Conservation (phyloP, 108 stramenopile species). For the Chaetoceros muelleri region DNA sequence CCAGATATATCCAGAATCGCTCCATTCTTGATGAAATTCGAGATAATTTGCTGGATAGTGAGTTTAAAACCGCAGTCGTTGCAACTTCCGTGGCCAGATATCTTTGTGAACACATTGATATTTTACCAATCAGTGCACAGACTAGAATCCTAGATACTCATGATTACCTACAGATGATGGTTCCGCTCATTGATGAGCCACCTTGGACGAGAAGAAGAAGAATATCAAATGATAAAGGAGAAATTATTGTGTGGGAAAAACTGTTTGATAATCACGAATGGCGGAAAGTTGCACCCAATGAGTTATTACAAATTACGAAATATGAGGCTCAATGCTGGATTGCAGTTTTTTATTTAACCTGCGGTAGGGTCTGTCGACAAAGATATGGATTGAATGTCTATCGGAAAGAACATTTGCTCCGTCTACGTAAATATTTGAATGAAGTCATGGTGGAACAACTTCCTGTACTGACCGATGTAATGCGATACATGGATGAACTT, state of each 20-base stretch:
- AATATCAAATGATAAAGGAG: neutral
- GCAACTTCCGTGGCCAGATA: constrained; percentile 25
- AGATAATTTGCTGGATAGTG: constrained; percentile 15
- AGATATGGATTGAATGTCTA: constrained; percentile 64
- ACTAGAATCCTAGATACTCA: constrained; percentile 60
- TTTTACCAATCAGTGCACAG: constrained; percentile 12
- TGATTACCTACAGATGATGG: constrained; percentile 56
- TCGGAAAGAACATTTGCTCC: constrained; percentile 55
- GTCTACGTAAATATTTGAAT: constrained; percentile 59
- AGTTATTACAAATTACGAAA: constrained; percentile 57
- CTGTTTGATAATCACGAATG: constrained; percentile 52
- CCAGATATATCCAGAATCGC: constrained; percentile 10
- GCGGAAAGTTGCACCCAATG: constrained; percentile 31
- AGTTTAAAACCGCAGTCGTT: constrained; percentile 22
- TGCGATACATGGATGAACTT: constrained; percentile 75
- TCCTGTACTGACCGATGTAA: constrained; percentile 67
- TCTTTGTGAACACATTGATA: constrained; percentile 16
- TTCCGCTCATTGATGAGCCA: constrained; percentile 73
- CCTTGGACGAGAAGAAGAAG: constrained; percentile 60
- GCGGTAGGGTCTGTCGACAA: constrained; percentile 39
- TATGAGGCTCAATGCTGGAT: constrained; percentile 78
- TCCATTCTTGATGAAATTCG: constrained; percentile 20
- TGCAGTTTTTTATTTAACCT: constrained; percentile 55
- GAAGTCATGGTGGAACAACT: constrained; percentile 68
- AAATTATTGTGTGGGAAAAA: constrained; percentile 53